Evolutionary conservation across 139 green algal species (phyloP).

Genomic region (Micractinium sp.): DNA sequence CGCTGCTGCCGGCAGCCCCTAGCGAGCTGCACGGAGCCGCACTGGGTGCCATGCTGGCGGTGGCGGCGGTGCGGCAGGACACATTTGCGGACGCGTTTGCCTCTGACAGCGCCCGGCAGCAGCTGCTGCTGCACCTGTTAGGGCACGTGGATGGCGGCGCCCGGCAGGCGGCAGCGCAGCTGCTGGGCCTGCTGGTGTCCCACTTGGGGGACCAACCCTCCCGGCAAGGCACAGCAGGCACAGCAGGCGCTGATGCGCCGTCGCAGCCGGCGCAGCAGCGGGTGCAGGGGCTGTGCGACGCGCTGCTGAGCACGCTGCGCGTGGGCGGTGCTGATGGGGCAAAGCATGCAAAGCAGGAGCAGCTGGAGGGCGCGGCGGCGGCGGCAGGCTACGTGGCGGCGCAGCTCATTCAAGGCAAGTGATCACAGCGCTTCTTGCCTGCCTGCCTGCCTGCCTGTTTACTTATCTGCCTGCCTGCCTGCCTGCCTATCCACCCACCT

Average conservation of each 20-base stretch:
- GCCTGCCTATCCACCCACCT: not conserved
- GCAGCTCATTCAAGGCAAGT: conserved; percentile 29
- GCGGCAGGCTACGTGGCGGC: conserved; percentile 65
- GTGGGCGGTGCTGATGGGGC: not conserved
- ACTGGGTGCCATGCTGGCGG: conserved; percentile 55
- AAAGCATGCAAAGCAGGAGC: conserved; percentile 43
- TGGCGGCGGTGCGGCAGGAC: conserved; percentile 1
- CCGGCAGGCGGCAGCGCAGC: conserved; percentile 59
- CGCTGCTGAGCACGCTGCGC: conserved; percentile 50
- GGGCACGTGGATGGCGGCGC: conserved; percentile 60
- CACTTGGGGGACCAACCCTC: conserved; percentile 12
- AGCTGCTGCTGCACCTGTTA: conserved; percentile 66
- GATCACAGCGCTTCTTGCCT: too few relatives aligned
- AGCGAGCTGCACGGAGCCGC: conserved; percentile 59
- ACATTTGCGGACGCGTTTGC: conserved; percentile 38
- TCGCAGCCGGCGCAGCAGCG: conserved; percentile 1
- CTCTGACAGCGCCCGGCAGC: conserved; percentile 19
- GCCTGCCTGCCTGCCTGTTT: not conserved
- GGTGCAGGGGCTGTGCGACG: conserved; percentile 21
- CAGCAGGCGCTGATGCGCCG: not conserved
- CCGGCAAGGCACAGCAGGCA: not conserved
- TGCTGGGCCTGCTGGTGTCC: conserved; percentile 59
- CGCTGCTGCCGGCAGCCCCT: conserved; percentile 48
- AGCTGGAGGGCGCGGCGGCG: conserved; percentile 48
- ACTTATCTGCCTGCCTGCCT: not conserved